A percentile compares a stretch with the other conserved stretches of the same genome.
These are phyloP conservation scores for Globisporangium spinosum DNA, from an alignment of 352 stramenopile species.

Conservation along the genomic window DNA sequence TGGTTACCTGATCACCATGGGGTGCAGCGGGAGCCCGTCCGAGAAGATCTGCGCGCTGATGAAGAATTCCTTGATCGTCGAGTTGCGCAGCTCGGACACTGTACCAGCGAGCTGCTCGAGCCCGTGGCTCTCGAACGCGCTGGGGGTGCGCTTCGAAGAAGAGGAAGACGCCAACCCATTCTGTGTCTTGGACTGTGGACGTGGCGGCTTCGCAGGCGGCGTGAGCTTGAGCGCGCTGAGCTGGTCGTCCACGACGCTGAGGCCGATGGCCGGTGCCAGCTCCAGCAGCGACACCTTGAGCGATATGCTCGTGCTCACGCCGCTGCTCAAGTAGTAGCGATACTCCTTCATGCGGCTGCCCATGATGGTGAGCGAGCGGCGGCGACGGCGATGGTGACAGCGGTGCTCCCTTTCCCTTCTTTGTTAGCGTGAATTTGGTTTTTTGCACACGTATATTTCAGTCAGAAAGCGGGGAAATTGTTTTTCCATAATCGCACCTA, in stretches of 20 bases:
- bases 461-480: neutral
- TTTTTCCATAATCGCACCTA: neutral
- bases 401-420: neutral
- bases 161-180: neutral
- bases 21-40: slow-evolving; percentile 74
- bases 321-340: slow-evolving; percentile 86
- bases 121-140: slow-evolving; percentile 30
- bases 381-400: too few species aligned
- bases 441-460: neutral
- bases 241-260: slow-evolving; percentile 27
- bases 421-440: neutral
- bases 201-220: slow-evolving; percentile 2
- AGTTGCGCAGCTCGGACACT: slow-evolving; percentile 78
- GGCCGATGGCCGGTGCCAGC: slow-evolving; percentile 49
- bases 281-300: slow-evolving; percentile 81
- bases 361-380: slow-evolving; percentile 24
- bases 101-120: slow-evolving; percentile 58
- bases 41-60: slow-evolving; percentile 87
- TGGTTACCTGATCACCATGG: slow-evolving; percentile 70
- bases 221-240: slow-evolving; percentile 8
- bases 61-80: slow-evolving; percentile 83
- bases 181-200: neutral
- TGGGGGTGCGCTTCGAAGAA: slow-evolving; percentile 13
- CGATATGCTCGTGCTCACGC: slow-evolving; percentile 73
- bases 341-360: slow-evolving; percentile 81